These are phyloP conservation scores for Diplodia seriata DNA, from an alignment of 2,329 filamentous ascomycete species.

Conservation along the genomic window DNA sequence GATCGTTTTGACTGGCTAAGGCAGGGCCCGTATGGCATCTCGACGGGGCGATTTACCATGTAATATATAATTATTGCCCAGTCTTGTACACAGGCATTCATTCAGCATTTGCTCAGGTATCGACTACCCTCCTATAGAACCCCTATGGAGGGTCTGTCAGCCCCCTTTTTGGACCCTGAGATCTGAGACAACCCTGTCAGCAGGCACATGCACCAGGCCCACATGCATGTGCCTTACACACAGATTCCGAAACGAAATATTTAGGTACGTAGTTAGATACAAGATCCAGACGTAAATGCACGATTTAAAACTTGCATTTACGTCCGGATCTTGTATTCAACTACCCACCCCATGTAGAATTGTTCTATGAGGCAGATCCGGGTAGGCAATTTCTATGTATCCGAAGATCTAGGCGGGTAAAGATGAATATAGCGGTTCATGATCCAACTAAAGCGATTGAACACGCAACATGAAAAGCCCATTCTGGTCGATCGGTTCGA, in stretches of 20 bases:
- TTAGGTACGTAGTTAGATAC: no score
- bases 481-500: background rate
- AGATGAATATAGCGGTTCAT: background rate
- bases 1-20: slow-evolving; percentile 26
- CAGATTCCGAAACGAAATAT: no score
- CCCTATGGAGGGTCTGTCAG: background rate
- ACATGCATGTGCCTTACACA: background rate
- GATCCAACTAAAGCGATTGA: background rate
- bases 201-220: slow-evolving; percentile 9
- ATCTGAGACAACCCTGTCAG: slow-evolving; percentile 20
- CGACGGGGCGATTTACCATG: slow-evolving; percentile 21
- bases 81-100: slow-evolving; percentile 4
- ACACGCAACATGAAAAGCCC: background rate
- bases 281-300: no score
- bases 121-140: no score
- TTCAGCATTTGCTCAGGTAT: background rate
- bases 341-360: no score
- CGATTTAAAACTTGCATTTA: no score
- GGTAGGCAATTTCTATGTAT: no score
- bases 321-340: no score
- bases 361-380: background rate
- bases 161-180: slow-evolving; percentile 19
- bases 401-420: background rate
- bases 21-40: slow-evolving; percentile 12
- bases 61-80: slow-evolving; percentile 28